Percentiles rank a stretch among this genome's conserved stretches.
These are phyloP conservation scores for Metarhizium album DNA, from an alignment of 2,329 filamentous ascomycete genomes.

Conservation along the genomic window DNA sequence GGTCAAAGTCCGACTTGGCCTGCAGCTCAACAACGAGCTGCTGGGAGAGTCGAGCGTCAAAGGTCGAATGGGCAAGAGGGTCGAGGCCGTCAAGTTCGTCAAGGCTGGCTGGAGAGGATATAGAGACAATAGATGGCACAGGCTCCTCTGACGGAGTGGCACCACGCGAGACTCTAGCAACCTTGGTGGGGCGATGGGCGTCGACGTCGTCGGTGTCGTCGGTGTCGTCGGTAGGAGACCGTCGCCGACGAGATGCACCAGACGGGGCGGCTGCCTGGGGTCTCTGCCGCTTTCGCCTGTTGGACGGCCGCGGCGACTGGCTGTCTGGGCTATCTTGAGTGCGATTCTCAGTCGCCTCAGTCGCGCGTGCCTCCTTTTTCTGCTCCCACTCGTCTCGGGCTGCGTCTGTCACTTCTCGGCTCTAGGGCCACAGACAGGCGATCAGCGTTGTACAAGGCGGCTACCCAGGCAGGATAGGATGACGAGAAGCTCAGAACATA, in stretches of 20 bases:
- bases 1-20: conserved; percentile 22
- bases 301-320: conserved; percentile 18
- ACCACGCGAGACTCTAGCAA: conserved; percentile 11
- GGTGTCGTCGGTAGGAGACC: conserved; percentile 6
- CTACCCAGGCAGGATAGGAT: background rate
- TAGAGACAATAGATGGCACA: conserved; percentile 19
- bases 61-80: background rate
- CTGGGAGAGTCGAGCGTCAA: conserved; percentile 2
- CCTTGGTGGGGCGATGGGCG: conserved; percentile 13
- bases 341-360: background rate
- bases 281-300: conserved; percentile 14
- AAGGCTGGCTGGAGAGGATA: conserved; percentile 14
- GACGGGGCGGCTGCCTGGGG: background rate
- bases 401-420: conserved; percentile 19
- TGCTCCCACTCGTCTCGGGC: conserved; percentile 24
- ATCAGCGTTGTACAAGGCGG: conserved; percentile 12
- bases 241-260: background rate
- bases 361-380: conserved; percentile 11
- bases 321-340: conserved; percentile 12
- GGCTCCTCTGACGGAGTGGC: conserved; percentile 19
- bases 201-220: conserved; percentile 9
- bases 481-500: conserved; percentile 13
- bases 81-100: conserved; percentile 7
- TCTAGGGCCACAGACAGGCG: conserved; percentile 9
- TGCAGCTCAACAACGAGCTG: conserved; percentile 20